Evolutionary conservation across 1,139 yeast genomes (phyloP), one percentile per base, ranked within the genome.

Genomic region (Sugiyamaella sp.): DNA sequence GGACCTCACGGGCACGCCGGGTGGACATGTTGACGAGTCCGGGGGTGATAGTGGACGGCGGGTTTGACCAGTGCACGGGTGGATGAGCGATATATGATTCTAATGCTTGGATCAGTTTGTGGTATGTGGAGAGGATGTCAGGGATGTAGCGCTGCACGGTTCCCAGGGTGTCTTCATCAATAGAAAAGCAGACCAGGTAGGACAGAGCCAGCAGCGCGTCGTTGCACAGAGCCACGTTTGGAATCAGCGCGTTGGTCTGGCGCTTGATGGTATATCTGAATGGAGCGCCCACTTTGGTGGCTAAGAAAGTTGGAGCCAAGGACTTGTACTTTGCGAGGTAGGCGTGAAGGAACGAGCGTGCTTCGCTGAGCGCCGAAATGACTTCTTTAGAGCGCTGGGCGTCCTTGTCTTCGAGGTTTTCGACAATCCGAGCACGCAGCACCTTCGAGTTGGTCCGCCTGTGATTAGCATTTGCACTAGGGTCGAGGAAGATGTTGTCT

Each of bases 81-180:
- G 76, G 75, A 29, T 56, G 49, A 17, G 51, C 51, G 5, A 65
- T 49, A 25, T 62, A 63, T 38, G 59, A 54, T 17, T 65, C 68
- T 19, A 72, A 54, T 14, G 60, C 57, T 6, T 56, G 49, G 32
- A 69, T 57, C 1, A 70, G 57, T 40, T 59, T 55, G 42, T 69
- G 64, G 41, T 70, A 57, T n/a, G 56, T 57, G 38, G 57, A 62
- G 41, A 74, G 60, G 20, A 67, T 63, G 8, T 60, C 59, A 2
- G 73, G 70, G 33, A 74, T 68, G 24, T 72, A 72, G 16, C 65
- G 60, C 57, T 74, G 77, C 4, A 74, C 78, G 5, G 65, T 67
- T 5, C 78, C 78, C 47, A 62, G 65, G 3, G 61, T 57, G 54
- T 74, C 78, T 49, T 74, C 78, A 4, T 61, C 62, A 20, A 64